Evolutionary conservation across 1,284 basidiomycete species (phyloP), one percentile per base, ranked within the genome.

Genomic region (Meira nashicola): DNA sequence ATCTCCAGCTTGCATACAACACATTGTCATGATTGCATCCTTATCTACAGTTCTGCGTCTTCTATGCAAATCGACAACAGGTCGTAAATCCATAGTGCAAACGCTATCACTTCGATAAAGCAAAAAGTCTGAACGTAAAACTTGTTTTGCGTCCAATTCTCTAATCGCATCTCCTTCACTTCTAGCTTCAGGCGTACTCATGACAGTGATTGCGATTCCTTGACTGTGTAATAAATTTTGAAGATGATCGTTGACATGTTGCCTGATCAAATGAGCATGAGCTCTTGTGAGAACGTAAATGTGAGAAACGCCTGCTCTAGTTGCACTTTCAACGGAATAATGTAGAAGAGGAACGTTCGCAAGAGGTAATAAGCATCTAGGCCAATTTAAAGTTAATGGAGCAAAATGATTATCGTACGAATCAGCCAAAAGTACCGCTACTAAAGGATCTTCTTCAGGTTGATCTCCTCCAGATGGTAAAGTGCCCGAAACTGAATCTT

Each of bases 141-240:
- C 85, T 68, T 92, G 87, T 57, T 73, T 65, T 39, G 88, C 89
- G 81, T 98, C 97, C 67, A 97, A 87, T 79, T 98, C 93, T 63
- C 95, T 87, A 83, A 99, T 86, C 37, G 92, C 92, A 79, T 98
- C 95, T 12, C 95, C 94, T 0, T 90, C 87, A 1, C 92, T 92
- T 78, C 87, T 88, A 1, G 92, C 92, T 72, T 90, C 87, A 57
- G 89, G 87, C 17, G 89, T 91, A 68, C 92, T 84, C 64, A 95
- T 88, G 57, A 91, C 89, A 47, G 88, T 85, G 65, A 95, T 57
- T 43, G 61, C 67, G 37, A 61, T 60, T 54, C 51, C 60, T 37
- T n/a, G 55, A 57, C 57, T 56, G 55, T 48, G 54, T 12, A 39
- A 56, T 7, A 33, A 87, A 77, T 70, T 92, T 93, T 87, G 63